Conservation (phyloP, 805 yeast species). For the Candida incommunis region DNA sequence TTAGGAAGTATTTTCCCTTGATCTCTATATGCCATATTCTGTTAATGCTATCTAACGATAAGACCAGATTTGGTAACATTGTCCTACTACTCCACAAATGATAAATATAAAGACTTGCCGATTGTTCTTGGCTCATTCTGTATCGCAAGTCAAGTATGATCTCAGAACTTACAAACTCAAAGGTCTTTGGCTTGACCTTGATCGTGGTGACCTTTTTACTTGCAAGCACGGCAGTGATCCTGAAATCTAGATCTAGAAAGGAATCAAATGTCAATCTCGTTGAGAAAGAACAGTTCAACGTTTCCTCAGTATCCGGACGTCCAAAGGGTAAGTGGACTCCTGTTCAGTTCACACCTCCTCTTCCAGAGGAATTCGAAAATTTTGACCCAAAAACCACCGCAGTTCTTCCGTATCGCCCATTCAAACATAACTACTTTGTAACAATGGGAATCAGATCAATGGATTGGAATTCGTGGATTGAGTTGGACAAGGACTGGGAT, state of each 20-base stretch:
- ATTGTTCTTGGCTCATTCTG: no score
- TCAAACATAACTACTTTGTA: constrained; percentile 46
- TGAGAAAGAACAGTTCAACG: background rate
- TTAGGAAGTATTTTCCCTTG: background rate
- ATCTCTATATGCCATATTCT: no score
- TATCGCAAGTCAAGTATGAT: background rate
- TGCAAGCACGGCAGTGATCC: background rate
- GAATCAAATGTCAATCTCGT: no score
- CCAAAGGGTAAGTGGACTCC: constrained; percentile 31
- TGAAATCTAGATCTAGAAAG: background rate
- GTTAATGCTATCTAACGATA: no score
- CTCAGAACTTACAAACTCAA: background rate
- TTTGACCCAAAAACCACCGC: constrained; percentile 37
- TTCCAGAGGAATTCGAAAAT: constrained; percentile 20
- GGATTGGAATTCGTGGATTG: constrained; percentile 53
- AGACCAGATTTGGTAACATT: background rate
- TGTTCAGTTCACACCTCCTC: constrained; percentile 19
- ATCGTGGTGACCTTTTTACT: background rate
- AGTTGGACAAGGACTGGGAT: constrained; percentile 52
- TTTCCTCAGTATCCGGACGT: background rate
- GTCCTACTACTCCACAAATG: background rate
- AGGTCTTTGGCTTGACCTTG: background rate
- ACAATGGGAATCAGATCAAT: constrained; percentile 58
- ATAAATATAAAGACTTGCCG: no score
- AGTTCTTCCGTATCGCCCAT: constrained; percentile 54